Evolutionary conservation across 2,329 filamentous ascomycete species (phyloP).

Genomic region (Epichloe baconii): DNA sequence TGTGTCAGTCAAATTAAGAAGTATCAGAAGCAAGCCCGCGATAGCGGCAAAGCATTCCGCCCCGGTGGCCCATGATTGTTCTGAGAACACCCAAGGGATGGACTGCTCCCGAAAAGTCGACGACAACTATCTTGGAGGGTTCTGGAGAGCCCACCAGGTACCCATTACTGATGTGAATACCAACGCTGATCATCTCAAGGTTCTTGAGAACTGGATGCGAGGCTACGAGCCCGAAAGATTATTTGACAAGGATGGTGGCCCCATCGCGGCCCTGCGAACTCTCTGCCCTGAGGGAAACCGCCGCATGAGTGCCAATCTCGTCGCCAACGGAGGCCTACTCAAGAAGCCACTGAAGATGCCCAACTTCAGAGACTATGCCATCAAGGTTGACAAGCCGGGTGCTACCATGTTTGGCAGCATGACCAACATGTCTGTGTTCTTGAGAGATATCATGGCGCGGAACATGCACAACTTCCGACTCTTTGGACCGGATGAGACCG

Average conservation of each 20-base stretch:
- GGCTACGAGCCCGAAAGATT: slow-evolving; percentile 61
- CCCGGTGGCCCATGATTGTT: slow-evolving; percentile 71
- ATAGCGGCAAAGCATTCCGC: slow-evolving; percentile 54
- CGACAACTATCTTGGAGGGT: slow-evolving; percentile 59
- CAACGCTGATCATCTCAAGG: slow-evolving; percentile 51
- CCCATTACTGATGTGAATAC: slow-evolving; percentile 57
- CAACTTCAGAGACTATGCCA: slow-evolving; percentile 54
- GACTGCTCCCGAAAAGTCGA: slow-evolving; percentile 61
- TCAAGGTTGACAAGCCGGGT: slow-evolving; percentile 49
- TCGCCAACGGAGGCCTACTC: slow-evolving; percentile 58
- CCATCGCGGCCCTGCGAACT: slow-evolving; percentile 48
- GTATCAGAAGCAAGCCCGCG: slow-evolving; percentile 59
- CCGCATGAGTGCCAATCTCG: slow-evolving; percentile 67
- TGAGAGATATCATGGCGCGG: slow-evolving; percentile 51
- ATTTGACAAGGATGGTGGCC: slow-evolving; percentile 50
- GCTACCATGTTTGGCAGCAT: slow-evolving; percentile 48
- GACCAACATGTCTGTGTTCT: slow-evolving; percentile 53
- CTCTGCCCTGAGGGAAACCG: slow-evolving; percentile 52
- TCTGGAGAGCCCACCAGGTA: slow-evolving; percentile 68
- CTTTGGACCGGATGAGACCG: slow-evolving; percentile 69
- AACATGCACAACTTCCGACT: slow-evolving; percentile 61
- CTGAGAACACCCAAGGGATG: slow-evolving; percentile 69
- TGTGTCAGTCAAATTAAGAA: slow-evolving; percentile 56
- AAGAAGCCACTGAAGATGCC: slow-evolving; percentile 56
- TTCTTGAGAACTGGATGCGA: slow-evolving; percentile 66